phyloP scores from a whole-genome alignment of 108 stramenopile species.

The Cyclotella kingstonii region DNA sequence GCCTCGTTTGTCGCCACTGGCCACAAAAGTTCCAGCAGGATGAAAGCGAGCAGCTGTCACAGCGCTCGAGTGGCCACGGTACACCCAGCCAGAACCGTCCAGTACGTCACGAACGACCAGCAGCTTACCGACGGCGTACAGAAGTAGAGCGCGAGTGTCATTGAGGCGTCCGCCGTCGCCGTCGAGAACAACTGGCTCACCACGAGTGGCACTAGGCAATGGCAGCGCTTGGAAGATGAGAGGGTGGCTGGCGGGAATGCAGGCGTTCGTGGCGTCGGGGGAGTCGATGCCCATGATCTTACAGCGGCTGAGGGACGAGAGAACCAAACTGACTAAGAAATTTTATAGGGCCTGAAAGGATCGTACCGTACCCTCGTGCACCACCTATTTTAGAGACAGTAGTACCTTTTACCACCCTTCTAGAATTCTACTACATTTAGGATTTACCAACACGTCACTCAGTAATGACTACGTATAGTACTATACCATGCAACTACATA shows the following conservation, averaged over 20 bases:
- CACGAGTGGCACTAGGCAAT: constrained; percentile 65
- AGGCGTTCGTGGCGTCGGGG: constrained; percentile 71
- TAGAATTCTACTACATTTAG: too few relatives aligned
- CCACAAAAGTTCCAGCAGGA: constrained; percentile 89
- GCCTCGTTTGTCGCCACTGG: constrained; percentile 82
- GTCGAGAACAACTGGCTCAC: constrained; percentile 65
- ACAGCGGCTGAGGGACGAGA: too few relatives aligned
- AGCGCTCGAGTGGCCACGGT: constrained; percentile 86
- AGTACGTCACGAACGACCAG: constrained; percentile 59
- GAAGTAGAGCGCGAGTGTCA: constrained; percentile 49
- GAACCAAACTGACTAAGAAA: too few relatives aligned
- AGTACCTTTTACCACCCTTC: too few relatives aligned
- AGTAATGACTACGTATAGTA: too few relatives aligned
- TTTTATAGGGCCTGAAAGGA: too few relatives aligned
- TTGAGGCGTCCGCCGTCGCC: constrained; percentile 63
- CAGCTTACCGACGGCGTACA: constrained; percentile 58
- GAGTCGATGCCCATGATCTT: constrained; percentile 30
- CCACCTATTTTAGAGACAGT: too few relatives aligned
- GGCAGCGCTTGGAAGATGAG: constrained; percentile 55
- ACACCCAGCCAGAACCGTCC: constrained; percentile 63
- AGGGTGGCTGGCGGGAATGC: constrained; percentile 61
- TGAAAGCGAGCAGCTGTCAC: constrained; percentile 73
- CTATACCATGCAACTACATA: too few relatives aligned
- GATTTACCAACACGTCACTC: too few relatives aligned
- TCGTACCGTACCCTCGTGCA: too few relatives aligned